These are phyloP conservation scores for Xylariaceae sp. DNA, from an alignment of 2,329 filamentous ascomycete species.

Conservation along the genomic window DNA sequence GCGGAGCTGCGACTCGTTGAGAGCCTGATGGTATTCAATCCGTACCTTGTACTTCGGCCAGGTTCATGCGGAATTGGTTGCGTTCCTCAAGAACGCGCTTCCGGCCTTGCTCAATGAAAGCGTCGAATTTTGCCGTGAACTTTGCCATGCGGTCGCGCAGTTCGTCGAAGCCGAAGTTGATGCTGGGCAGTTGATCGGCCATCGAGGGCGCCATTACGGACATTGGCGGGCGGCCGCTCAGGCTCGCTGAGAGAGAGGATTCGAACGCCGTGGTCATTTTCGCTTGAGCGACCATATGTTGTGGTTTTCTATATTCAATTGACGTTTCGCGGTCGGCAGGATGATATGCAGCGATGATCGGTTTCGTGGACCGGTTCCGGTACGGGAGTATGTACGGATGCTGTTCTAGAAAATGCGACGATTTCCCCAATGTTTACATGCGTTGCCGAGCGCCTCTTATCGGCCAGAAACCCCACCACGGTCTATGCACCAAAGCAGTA, in stretches of 20 bases:
- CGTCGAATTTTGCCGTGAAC: slow-evolving; percentile 86
- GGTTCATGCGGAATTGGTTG: slow-evolving; percentile 86
- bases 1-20: not conserved
- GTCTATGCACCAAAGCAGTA: slow-evolving; percentile 2
- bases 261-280: slow-evolving; percentile 60
- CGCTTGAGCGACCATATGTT: not conserved
- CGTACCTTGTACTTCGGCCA: slow-evolving; percentile 84
- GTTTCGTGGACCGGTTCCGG: not conserved
- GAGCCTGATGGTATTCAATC: not conserved
- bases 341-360: not conserved
- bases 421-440: slow-evolving; percentile 26
- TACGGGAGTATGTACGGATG: not conserved
- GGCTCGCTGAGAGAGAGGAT: slow-evolving; percentile 61
- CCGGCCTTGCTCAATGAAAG: slow-evolving; percentile 85
- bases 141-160: slow-evolving; percentile 90
- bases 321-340: not conserved
- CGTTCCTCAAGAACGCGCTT: slow-evolving; percentile 88
- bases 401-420: not conserved
- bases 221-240: slow-evolving; percentile 51
- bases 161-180: slow-evolving; percentile 95
- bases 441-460: slow-evolving; percentile 23
- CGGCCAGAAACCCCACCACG: not conserved
- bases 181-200: slow-evolving; percentile 74
- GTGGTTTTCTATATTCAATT: not conserved
- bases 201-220: slow-evolving; percentile 58